Conservation (phyloP, 768 basidiomycete genomes). For the Lactarius sanguifluus region DNA sequence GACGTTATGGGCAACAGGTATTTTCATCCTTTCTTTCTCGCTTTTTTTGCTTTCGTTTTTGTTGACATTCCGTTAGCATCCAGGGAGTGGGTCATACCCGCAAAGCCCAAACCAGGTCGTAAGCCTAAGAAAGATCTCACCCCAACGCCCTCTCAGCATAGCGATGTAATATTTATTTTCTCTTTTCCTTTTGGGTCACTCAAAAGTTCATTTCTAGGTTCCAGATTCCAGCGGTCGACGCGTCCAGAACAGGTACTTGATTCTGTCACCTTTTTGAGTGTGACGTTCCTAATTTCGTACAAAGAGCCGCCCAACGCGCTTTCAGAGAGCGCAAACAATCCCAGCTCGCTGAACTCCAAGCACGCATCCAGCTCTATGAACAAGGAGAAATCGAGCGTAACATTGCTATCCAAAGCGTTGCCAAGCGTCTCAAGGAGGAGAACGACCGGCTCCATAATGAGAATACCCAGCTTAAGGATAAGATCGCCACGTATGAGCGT, state of each 20-base stretch:
- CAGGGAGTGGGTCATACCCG: slow-evolving; percentile 87
- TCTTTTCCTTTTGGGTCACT: slow-evolving; percentile 16
- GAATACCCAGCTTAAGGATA: slow-evolving; percentile 56
- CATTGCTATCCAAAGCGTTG: slow-evolving; percentile 77
- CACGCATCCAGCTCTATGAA: slow-evolving; percentile 80
- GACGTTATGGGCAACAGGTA: slow-evolving; percentile 77
- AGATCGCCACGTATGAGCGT: slow-evolving; percentile 36
- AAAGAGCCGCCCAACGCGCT: slow-evolving; percentile 82
- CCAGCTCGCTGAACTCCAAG: slow-evolving; percentile 84
- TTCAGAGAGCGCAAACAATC: slow-evolving; percentile 89
- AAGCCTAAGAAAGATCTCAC: slow-evolving; percentile 76
- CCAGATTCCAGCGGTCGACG: slow-evolving; percentile 62
- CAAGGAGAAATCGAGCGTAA: slow-evolving; percentile 90
- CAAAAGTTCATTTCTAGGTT: slow-evolving; percentile 30
- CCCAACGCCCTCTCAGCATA: slow-evolving; percentile 41
- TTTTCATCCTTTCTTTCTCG: slow-evolving; percentile 22
- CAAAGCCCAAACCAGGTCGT: slow-evolving; percentile 83
- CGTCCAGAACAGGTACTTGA: slow-evolving; percentile 65
- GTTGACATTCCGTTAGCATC: slow-evolving; percentile 51
- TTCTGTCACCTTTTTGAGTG: slow-evolving; percentile 9
- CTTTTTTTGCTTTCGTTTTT: slow-evolving; percentile 24
- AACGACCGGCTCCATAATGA: slow-evolving; percentile 73
- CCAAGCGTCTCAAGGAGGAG: slow-evolving; percentile 84
- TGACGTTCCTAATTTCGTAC: slow-evolving; percentile 10
- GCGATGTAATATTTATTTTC: slow-evolving; percentile 45